These are phyloP conservation scores for Gypsophila paniculata DNA, from an alignment of 179 eudicot species.

Conservation along the genomic window DNA sequence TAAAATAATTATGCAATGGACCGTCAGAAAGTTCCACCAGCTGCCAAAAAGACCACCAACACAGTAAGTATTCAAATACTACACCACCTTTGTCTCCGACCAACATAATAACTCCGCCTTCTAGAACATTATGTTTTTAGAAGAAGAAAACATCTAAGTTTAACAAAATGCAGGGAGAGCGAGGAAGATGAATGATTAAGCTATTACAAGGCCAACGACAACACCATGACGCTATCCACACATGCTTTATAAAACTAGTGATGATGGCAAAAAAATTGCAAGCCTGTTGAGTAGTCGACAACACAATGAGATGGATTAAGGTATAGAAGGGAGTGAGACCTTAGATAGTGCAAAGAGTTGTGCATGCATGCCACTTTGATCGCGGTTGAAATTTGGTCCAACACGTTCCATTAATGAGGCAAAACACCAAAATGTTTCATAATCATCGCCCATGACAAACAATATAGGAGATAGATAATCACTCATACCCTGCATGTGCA, in stretches of 20 bases:
- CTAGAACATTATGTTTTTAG: no score
- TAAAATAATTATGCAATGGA: constrained; percentile 73
- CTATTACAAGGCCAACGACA: no score
- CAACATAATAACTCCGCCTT: no score
- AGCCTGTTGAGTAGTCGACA: neutral
- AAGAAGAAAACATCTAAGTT: no score
- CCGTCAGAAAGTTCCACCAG: constrained; percentile 79
- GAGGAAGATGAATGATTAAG: no score
- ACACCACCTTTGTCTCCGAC: neutral
- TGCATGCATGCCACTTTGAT: constrained; percentile 96
- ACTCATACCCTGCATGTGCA: constrained; percentile 73
- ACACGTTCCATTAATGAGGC: constrained; percentile 88
- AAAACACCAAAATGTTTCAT: constrained; percentile 96
- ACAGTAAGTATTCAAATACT: constrained; percentile 19
- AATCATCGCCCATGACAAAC: constrained; percentile 81
- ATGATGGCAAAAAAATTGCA: neutral
- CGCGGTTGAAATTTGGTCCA: constrained; percentile 97
- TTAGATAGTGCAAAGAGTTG: constrained; percentile 92
- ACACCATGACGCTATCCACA: no score
- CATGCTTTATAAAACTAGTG: no score
- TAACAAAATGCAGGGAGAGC: no score
- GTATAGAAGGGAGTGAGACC: constrained; percentile 41
- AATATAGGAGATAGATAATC: constrained; percentile 85
- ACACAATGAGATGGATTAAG: neutral
- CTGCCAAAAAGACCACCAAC: constrained; percentile 37